Evolutionary conservation across 345 rosid species (phyloP).

Genomic region (Populus simonii): DNA sequence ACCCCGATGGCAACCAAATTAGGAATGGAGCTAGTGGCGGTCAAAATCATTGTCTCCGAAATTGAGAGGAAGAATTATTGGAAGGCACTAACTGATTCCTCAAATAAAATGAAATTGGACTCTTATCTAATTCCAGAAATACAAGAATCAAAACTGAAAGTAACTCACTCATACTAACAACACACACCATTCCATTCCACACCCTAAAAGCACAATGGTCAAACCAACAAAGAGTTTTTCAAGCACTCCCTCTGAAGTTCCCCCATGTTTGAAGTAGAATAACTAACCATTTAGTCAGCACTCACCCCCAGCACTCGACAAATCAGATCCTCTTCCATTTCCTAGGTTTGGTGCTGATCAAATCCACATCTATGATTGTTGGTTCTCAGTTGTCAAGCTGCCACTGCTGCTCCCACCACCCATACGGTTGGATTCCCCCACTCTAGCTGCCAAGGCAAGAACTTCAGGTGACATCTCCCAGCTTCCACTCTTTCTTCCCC

Average conservation of each 20-base stretch:
- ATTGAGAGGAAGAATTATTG: neutral
- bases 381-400: slow-evolving; percentile 51
- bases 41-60: neutral
- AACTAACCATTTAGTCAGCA: slow-evolving; percentile 6
- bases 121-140: slow-evolving; percentile 39
- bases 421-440: slow-evolving; percentile 66
- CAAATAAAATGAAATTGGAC: slow-evolving; percentile 32
- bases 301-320: slow-evolving; percentile 12
- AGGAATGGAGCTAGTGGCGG: neutral
- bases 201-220: slow-evolving; percentile 31
- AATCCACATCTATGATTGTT: slow-evolving; percentile 36
- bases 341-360: slow-evolving; percentile 18
- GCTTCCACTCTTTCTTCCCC: slow-evolving; percentile 80
- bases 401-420: slow-evolving; percentile 58
- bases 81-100: slow-evolving; percentile 3
- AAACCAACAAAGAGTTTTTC: slow-evolving; percentile 24
- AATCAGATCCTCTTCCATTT: slow-evolving; percentile 17
- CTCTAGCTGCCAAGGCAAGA: slow-evolving; percentile 84
- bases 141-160: slow-evolving; percentile 24
- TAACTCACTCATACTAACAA: slow-evolving; percentile 43
- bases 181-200: slow-evolving; percentile 43
- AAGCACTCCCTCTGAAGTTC: slow-evolving; percentile 26
- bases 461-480: slow-evolving; percentile 87
- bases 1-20: neutral
- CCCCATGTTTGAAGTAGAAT: slow-evolving; percentile 13